Evolutionary conservation across 768 basidiomycete species (phyloP), one percentile per base, ranked within the genome.

Genomic region (Rhizopogon vinicolor): DNA sequence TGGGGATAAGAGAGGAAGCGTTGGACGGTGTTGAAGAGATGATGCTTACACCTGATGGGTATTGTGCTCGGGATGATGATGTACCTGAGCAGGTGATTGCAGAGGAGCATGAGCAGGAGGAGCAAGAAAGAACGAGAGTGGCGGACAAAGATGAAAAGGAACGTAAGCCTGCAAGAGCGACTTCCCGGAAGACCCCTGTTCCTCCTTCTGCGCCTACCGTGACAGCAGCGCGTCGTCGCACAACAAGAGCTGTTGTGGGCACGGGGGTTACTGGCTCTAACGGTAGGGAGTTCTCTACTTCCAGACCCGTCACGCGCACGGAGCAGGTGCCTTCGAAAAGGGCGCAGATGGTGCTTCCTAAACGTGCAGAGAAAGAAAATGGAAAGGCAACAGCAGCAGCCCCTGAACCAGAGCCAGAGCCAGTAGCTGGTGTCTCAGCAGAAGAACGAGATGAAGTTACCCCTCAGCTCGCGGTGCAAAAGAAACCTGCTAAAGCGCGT

Each of bases 21-120:
- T 63, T 66, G 44, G 65, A 72, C 52, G 69, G 61, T 25, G 59
- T 70, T 2, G 65, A 55, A 3, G 65, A 69, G 57, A 67, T 72
- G 67, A 58, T 73, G 42, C 49, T 52, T 6, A 72, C 71, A n/a
- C 65, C 68, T 8, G 62, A 55, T 16, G 69, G 54, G 31, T 65
- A 67, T 53, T 59, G 58, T 13, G 44, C 48, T 3, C 58, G 58
- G 16, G 55, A 45, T 12, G 54, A 42, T n/a, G 57, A 61, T 0
- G 57, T 58, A 1, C 41, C 54, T 7, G 52, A 35, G 16, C 44
- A 31, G n/a, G 59, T 60, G 19, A 22, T 37, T 14, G 7, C 33
- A 49, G 33, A 51, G 9, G 40, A 46, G 12, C 58, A 50, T 46
- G 58, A 51, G 6, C 54, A 49, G 25, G 51, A 50, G 52, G 58